Percentiles rank a stretch among this genome's conserved stretches.
Conservation (phyloP, 345 rosid species). For the Aegle marmelos region DNA sequence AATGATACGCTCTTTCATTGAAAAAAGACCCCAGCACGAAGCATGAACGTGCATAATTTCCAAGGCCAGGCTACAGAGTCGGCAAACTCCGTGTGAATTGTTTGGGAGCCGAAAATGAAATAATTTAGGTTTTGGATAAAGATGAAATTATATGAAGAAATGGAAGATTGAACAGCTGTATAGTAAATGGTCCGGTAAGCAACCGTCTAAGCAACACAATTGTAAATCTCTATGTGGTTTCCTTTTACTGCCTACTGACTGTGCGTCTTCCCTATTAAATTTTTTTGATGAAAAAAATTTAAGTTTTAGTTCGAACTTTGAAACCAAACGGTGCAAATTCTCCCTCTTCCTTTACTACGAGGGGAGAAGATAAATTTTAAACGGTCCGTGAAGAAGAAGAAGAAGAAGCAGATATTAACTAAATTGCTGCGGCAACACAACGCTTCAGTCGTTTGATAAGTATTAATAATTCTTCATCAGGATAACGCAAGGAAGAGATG, state of each 20-base stretch:
- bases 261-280: neutral
- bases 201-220: neutral
- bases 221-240: neutral
- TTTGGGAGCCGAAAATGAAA: neutral
- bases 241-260: neutral
- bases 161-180: neutral
- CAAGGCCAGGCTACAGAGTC: neutral
- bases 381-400: neutral
- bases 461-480: neutral
- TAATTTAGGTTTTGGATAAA: neutral
- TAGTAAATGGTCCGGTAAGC: neutral
- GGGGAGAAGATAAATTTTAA: neutral
- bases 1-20: neutral
- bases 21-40: neutral
- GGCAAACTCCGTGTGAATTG: neutral
- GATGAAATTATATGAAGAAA: neutral
- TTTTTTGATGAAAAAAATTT: neutral
- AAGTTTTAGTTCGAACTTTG: neutral
- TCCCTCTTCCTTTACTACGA: neutral
- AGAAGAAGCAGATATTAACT: neutral
- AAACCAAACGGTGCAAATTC: neutral
- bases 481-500: slow-evolving; percentile 8
- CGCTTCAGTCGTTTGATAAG: slow-evolving; percentile 20
- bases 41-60: neutral
- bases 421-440: too few relatives aligned